A percentile compares a stretch with the other conserved stretches of the same genome.
These are phyloP conservation scores for Periconia digitata DNA, from an alignment of 2,329 filamentous ascomycete species.

Conservation along the genomic window DNA sequence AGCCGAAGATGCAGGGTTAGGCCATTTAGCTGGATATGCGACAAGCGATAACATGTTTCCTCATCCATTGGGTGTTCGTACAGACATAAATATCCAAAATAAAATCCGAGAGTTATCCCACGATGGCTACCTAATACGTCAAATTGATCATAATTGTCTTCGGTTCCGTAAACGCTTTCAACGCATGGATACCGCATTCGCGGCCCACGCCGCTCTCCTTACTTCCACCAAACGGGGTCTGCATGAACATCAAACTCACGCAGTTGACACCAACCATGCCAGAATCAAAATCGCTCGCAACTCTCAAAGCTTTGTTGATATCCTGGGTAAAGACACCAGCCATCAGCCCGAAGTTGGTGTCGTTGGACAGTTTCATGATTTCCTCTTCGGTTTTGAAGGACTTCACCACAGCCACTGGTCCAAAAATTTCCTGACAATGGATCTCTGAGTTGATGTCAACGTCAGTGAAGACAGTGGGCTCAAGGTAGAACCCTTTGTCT, in stretches of 20 bases:
- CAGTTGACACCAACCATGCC: constrained; percentile 41
- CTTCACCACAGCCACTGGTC: constrained; percentile 38
- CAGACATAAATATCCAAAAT: too few relatives aligned
- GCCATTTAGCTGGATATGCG: too few relatives aligned
- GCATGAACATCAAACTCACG: constrained; percentile 39
- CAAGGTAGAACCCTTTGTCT: constrained; percentile 35
- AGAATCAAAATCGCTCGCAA: constrained; percentile 36
- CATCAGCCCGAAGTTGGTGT: constrained; percentile 43
- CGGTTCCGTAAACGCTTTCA: constrained; percentile 53
- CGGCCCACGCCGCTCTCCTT: constrained; percentile 55
- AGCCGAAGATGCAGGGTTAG: too few relatives aligned
- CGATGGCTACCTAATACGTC: constrained; percentile 33
- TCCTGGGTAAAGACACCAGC: constrained; percentile 44
- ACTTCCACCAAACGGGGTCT: constrained; percentile 53
- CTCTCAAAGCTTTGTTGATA: constrained; percentile 38
- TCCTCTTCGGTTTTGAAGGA: constrained; percentile 45
- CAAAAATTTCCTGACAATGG: constrained; percentile 43
- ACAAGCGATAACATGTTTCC: too few relatives aligned
- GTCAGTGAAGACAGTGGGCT: constrained; percentile 39
- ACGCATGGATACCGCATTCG: constrained; percentile 52
- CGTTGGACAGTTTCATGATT: constrained; percentile 40
- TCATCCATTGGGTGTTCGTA: too few relatives aligned
- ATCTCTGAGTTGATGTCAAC: constrained; percentile 37
- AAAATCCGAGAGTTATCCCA: too few relatives aligned
- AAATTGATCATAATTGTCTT: constrained; percentile 55